Evolutionary conservation across 2,329 filamentous ascomycete genomes (phyloP).

Genomic region (Elsinoe necatrix): DNA sequence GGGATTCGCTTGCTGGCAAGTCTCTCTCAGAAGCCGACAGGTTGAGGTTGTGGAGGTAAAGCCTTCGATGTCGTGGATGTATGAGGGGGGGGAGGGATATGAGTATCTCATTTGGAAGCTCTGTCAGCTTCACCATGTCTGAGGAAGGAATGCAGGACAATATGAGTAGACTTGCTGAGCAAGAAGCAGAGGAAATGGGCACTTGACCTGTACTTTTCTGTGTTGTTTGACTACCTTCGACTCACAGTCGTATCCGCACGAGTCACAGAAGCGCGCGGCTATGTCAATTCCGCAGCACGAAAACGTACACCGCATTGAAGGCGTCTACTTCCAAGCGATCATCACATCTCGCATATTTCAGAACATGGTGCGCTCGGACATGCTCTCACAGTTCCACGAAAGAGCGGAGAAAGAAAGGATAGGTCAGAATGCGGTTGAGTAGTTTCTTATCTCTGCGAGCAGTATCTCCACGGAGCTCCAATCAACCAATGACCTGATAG

Average conservation of each 20-base stretch:
- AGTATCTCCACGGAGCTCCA: slow-evolving; percentile 14
- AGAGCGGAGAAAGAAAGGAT: not conserved
- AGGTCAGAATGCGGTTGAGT: not conserved
- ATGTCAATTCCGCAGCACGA: not conserved
- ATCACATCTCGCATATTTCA: not conserved
- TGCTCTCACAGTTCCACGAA: not conserved
- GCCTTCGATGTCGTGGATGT: slow-evolving; percentile 29
- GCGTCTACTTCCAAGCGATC: not conserved
- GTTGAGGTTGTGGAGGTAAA: slow-evolving; percentile 19
- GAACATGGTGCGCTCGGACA: not conserved
- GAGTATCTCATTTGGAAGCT: not conserved
- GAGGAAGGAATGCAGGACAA: too few species aligned
- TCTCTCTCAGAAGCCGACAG: slow-evolving; percentile 25
- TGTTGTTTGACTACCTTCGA: not conserved
- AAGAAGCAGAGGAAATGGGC: too few species aligned
- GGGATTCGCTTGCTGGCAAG: slow-evolving; percentile 21
- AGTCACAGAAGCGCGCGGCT: not conserved
- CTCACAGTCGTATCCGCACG: not conserved
- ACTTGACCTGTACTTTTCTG: too few species aligned
- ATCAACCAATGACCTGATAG: slow-evolving; percentile 14
- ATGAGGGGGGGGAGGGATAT: slow-evolving; percentile 19
- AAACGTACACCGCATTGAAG: not conserved
- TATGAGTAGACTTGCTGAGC: too few species aligned
- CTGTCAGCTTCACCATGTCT: not conserved
- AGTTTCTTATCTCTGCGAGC: slow-evolving; percentile 1